A percentile compares a stretch with the other conserved stretches of the same genome.
Evolutionary conservation across 805 yeast species (phyloP).

Genomic region (Cephaloascus albidus): DNA sequence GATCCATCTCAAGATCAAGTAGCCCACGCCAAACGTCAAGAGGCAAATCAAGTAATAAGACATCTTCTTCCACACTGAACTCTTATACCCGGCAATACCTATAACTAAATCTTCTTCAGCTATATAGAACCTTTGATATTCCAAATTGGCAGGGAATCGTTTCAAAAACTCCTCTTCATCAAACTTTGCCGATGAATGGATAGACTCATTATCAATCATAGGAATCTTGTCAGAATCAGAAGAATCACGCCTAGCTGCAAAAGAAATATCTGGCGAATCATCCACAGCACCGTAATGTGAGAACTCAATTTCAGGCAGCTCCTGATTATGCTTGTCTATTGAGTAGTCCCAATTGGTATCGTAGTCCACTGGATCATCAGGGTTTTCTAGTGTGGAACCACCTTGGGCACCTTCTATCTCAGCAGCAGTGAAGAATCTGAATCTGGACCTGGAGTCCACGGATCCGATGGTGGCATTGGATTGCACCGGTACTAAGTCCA

Average conservation of each 20-base stretch:
- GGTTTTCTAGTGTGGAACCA: conserved; percentile 62
- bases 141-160: conserved; percentile 25
- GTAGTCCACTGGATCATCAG: conserved; percentile 51
- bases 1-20: conserved; percentile 73
- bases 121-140: conserved; percentile 76
- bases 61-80: conserved; percentile 33
- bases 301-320: conserved; percentile 7
- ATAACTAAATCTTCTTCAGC: conserved; percentile 94
- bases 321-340: conserved; percentile 29
- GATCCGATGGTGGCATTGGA: conserved; percentile 27
- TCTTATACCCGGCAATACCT: conserved; percentile 85
- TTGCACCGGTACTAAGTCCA: conserved; percentile 21
- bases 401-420: conserved; percentile 87
- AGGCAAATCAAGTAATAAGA: conserved; percentile 47
- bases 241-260: conserved; percentile 1
- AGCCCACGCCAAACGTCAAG: conserved; percentile 62
- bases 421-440: conserved; percentile 75
- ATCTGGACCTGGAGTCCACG: conserved; percentile 32
- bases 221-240: conserved; percentile 2
- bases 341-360: conserved; percentile 68
- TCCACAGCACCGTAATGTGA: background rate
- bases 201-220: background rate
- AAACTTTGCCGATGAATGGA: background rate
- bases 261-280: background rate
- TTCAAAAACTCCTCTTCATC: conserved; percentile 4